phyloP scores from a whole-genome alignment of 208 protist species.

The Crithidia thermophila region DNA sequence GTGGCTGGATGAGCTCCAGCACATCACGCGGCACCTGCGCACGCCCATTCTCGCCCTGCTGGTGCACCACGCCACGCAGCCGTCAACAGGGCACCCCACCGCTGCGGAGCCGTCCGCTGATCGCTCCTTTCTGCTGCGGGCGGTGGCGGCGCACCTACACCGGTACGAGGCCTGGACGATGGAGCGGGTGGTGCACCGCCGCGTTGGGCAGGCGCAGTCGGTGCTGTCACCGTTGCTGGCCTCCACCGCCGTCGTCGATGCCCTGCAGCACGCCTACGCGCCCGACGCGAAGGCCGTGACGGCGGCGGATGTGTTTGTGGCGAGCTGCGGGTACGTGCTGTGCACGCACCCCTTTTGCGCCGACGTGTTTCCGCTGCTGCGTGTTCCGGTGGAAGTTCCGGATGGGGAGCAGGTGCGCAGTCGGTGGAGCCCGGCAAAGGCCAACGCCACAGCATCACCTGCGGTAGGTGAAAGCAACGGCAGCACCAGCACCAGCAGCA shows the following conservation, averaged over 20 bases:
- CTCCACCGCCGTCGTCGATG: constrained; percentile 28
- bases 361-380: constrained; percentile 46
- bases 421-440: constrained; percentile 1
- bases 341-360: constrained; percentile 59
- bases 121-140: constrained; percentile 25
- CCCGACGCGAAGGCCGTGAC: constrained; percentile 42
- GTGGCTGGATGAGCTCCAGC: constrained; percentile 43
- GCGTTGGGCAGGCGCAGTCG: constrained; percentile 21
- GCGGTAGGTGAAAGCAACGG: neutral
- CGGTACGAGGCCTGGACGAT: constrained; percentile 40
- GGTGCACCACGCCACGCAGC: constrained; percentile 32
- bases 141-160: constrained; percentile 39
- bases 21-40: constrained; percentile 47
- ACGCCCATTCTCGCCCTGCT: constrained; percentile 46
- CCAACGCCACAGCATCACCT: neutral
- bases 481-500: neutral
- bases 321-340: constrained; percentile 68
- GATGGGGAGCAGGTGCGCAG: neutral
- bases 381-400: constrained; percentile 1
- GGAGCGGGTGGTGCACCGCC: constrained; percentile 25
- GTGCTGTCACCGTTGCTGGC: constrained; percentile 27
- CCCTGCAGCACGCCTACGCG: constrained; percentile 32
- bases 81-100: neutral
- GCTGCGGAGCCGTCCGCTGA: neutral
- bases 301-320: constrained; percentile 59